phyloP scores from a whole-genome alignment of 352 stramenopile genomes.

The Phytophthora pluvialis region DNA sequence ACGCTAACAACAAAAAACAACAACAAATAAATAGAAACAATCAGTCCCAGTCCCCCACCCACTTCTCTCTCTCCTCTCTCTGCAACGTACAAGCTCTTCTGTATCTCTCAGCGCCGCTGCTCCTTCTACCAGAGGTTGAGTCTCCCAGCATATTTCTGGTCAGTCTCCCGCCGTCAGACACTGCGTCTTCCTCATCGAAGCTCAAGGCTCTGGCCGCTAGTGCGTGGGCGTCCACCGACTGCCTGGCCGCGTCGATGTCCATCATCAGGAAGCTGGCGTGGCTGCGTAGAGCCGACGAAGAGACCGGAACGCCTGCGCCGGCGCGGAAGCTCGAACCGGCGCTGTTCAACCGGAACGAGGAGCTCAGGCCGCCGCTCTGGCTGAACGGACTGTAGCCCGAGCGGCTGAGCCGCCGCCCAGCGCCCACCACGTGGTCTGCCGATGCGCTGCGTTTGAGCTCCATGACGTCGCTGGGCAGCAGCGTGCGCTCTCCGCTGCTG shows the following conservation, averaged over 20 bases:
- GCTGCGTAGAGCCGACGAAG: conserved; percentile 41
- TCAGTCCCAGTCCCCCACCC: conserved; percentile 8
- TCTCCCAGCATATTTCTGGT: conserved; percentile 59
- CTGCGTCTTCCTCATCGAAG: conserved; percentile 35
- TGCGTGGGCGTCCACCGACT: conserved; percentile 38
- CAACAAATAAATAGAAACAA: conserved; percentile 12
- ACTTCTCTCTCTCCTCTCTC: neutral
- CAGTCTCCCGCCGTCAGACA: conserved; percentile 36
- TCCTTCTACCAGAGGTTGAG: conserved; percentile 16
- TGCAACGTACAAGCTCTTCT: conserved; percentile 52
- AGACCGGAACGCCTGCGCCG: conserved; percentile 34
- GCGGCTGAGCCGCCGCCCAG: conserved; percentile 38
- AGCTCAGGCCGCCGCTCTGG: conserved; percentile 29
- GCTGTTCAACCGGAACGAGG: conserved; percentile 36
- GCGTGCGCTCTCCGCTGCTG: conserved; percentile 21
- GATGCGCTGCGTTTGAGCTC: conserved; percentile 51
- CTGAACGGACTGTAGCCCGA: conserved; percentile 35
- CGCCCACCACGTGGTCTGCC: conserved; percentile 31
- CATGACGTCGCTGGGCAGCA: conserved; percentile 42
- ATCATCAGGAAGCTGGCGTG: conserved; percentile 60
- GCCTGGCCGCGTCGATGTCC: conserved; percentile 54
- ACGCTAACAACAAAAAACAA: conserved; percentile 37
- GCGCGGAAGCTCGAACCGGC: conserved; percentile 32
- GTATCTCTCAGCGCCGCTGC: conserved; percentile 41
- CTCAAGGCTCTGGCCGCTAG: conserved; percentile 12